Percentiles rank a stretch among this genome's conserved stretches.
These are phyloP conservation scores for Tieghemostelium lacteum DNA, from an alignment of 78 protist species.

Conservation along the genomic window DNA sequence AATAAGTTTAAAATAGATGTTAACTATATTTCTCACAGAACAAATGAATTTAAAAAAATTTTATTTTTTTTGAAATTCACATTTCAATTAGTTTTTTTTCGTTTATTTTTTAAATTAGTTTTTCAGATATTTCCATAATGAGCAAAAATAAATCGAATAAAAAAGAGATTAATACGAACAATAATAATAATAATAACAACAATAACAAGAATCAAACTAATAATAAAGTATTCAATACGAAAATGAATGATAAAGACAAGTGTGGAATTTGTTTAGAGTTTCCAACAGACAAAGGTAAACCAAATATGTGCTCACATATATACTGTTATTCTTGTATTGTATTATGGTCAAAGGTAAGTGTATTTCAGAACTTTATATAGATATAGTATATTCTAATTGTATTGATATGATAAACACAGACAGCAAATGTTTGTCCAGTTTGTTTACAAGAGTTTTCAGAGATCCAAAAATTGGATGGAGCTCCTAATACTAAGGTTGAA, in stretches of 20 bases:
- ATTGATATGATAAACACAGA: neutral
- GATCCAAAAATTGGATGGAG: neutral
- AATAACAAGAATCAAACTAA: too few relatives aligned
- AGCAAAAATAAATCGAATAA: too few relatives aligned
- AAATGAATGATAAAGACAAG: neutral
- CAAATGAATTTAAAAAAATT: too few relatives aligned
- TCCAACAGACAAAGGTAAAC: neutral
- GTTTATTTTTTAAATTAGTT: too few relatives aligned
- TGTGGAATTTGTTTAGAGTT: neutral
- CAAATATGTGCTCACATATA: neutral
- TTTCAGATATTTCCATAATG: too few relatives aligned
- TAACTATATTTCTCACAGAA: too few relatives aligned
- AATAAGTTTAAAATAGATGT: too few relatives aligned
- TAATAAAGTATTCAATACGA: too few relatives aligned
- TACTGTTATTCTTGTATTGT: neutral
- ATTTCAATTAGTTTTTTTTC: too few relatives aligned
- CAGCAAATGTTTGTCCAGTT: neutral
- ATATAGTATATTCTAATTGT: neutral
- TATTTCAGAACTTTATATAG: neutral
- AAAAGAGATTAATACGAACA: too few relatives aligned
- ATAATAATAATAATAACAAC: too few relatives aligned
- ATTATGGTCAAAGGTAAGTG: neutral
- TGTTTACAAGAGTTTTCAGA: neutral
- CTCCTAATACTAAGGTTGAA: neutral
- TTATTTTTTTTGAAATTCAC: too few relatives aligned